Conservation (phyloP, 495 filamentous ascomycete species). For the Trichocladium uniseriatum region DNA sequence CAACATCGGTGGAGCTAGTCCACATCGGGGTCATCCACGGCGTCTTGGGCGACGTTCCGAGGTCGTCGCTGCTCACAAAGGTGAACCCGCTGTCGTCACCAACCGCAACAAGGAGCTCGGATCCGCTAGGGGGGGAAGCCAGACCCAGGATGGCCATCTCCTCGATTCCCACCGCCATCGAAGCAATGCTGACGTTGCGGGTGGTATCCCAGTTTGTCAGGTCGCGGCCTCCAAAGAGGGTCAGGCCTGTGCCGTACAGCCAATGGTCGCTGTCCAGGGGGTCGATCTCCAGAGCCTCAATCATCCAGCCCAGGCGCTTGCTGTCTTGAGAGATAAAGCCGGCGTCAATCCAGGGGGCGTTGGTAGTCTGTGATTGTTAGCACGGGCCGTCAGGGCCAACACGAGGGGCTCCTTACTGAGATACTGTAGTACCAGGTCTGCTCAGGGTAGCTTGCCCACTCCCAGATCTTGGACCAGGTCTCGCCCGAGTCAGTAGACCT, state of each 20-base stretch:
- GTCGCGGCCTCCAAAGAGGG: constrained; percentile 45
- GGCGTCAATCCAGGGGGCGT: constrained; percentile 41
- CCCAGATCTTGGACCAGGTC: constrained; percentile 46
- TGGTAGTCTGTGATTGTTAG: constrained; percentile 21
- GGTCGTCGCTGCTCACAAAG: constrained; percentile 29
- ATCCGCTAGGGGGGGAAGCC: constrained; percentile 42
- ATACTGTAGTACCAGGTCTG: constrained; percentile 37
- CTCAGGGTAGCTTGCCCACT: constrained; percentile 40
- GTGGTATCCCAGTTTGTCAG: constrained; percentile 42
- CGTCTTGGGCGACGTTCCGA: constrained; percentile 39
- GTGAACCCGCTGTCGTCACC: constrained; percentile 53
- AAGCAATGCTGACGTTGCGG: constrained; percentile 42
- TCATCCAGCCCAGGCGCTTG: constrained; percentile 54
- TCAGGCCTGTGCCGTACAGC: constrained; percentile 49
- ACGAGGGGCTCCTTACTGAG: constrained; percentile 23
- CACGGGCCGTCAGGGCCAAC: constrained; percentile 13
- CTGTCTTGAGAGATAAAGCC: constrained; percentile 38
- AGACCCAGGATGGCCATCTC: constrained; percentile 48
- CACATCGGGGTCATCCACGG: constrained; percentile 44
- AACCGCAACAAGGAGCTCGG: constrained; percentile 46
- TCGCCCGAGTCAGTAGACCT: constrained; percentile 44
- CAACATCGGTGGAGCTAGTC: constrained; percentile 39
- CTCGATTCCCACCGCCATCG: constrained; percentile 50
- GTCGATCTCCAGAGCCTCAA: constrained; percentile 51
- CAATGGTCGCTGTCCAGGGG: constrained; percentile 52